Conservation (phyloP, 805 yeast species). For the Peterozyma xylosa region DNA sequence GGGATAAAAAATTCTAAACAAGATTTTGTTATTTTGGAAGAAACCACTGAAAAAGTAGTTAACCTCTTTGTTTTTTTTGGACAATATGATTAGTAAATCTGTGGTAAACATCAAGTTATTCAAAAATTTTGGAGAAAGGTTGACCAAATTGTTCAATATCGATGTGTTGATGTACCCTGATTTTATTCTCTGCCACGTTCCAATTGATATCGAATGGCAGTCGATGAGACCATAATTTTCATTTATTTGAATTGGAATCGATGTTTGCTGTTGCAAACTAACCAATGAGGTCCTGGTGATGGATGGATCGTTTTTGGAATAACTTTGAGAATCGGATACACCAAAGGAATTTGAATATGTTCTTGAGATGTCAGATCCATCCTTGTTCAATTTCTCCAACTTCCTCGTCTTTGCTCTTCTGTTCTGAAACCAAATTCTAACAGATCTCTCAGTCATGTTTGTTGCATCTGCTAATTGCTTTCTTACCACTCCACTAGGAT, state of each 20-base stretch:
- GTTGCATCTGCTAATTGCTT: conserved; percentile 64
- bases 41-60: conserved; percentile 75
- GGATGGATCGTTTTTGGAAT: conserved; percentile 17
- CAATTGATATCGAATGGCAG: conserved; percentile 62
- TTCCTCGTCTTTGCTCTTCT: conserved; percentile 74
- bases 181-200: conserved; percentile 74
- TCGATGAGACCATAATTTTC: conserved; percentile 65
- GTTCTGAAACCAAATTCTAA: conserved; percentile 90
- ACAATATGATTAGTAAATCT: conserved; percentile 63
- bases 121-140: conserved; percentile 61
- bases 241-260: conserved; percentile 46
- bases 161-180: conserved; percentile 45
- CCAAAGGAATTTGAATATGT: conserved; percentile 11
- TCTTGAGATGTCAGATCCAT: conserved; percentile 12
- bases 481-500: conserved; percentile 68
- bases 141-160: conserved; percentile 39
- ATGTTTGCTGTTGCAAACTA: conserved; percentile 14
- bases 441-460: conserved; percentile 81
- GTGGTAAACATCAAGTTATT: conserved; percentile 59
- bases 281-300: conserved; percentile 19
- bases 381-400: conserved; percentile 39
- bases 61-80: conserved; percentile 63
- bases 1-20: conserved; percentile 70
- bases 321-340: conserved; percentile 9
- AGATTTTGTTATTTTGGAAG: conserved; percentile 56